Evolutionary conservation across 352 stramenopile species (phyloP), one percentile per base, ranked within the genome.

Genomic region (Phytophthora aleatoria): DNA sequence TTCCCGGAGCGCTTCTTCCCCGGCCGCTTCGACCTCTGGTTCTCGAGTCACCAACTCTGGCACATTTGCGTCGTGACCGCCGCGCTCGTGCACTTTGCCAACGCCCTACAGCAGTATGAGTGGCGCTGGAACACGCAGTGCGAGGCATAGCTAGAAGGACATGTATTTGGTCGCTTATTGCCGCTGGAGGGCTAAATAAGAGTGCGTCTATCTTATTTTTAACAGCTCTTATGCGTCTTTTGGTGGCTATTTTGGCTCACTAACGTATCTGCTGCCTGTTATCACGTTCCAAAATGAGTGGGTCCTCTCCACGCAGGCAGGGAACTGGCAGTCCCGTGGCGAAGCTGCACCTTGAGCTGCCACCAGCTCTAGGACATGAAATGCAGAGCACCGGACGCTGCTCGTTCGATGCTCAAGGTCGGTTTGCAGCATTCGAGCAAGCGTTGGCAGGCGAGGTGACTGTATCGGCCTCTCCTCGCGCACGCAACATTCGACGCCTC

Each of bases 11-110:
- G 85, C 24, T 91, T 91, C 57, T 95, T 89, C 71, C 88, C 88
- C 1, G 88, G 88, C 49, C 78, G 80, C 64, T 94, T 95, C 64
- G 85, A 94, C 74, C 59, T 96, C 51, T 91, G 79, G 77, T 93
- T 91, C 66, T 91, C 85, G 24, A 94, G 84, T 62, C 88, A 96
- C 73, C 85, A 96, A 68, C 76, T 94, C 38, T 96, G 88, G 88
- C 88, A 96, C 74, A 85, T 96, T 45, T 96, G 85, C 55, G 88
- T 96, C 49, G 81, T 96, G 50, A 76, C 79, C n/a, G 88, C 88
- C 10, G 88, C 88, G 55, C 83, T 96, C 50, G 82, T 94, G 59
- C 85, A 94, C 75, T 92, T 94, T 58, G 73, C 74, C 51, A 94
- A 93, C 63, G 76, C 83, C 12, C 71, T 95, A 64, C 83, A 93